These are phyloP conservation scores for Brassica rapa DNA, from an alignment of 345 rosid species.

Conservation along the genomic window DNA sequence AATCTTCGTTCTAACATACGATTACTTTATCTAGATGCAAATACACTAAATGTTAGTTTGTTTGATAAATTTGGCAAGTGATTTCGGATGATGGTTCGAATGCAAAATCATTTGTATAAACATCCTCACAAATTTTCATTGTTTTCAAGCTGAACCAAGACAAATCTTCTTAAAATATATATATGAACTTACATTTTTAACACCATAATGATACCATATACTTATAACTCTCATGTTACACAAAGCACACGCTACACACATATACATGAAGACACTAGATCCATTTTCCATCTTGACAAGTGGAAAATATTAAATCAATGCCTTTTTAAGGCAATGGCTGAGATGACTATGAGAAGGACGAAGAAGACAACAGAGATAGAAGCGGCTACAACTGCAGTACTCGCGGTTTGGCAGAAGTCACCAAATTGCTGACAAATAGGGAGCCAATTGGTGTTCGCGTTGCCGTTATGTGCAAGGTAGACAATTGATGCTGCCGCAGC, in stretches of 20 bases:
- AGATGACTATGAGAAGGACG: slow-evolving; percentile 52
- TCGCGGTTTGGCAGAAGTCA: slow-evolving; percentile 66
- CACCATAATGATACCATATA: slow-evolving; percentile 23
- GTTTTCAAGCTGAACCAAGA: not conserved
- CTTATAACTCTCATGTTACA: slow-evolving; percentile 10
- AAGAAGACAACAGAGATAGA: slow-evolving; percentile 51
- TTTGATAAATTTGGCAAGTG: not conserved
- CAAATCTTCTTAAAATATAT: not conserved
- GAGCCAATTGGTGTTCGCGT: slow-evolving; percentile 72
- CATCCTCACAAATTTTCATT: not conserved
- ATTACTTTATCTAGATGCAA: not conserved
- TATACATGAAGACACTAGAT: not conserved
- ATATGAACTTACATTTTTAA: slow-evolving; percentile 23
- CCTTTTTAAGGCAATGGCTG: slow-evolving; percentile 63
- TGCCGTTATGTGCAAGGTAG: slow-evolving; percentile 85
- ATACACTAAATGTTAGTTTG: not conserved
- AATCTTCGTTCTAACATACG: not conserved
- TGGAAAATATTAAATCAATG: slow-evolving; percentile 12
- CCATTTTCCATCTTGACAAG: not conserved
- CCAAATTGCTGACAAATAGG: slow-evolving; percentile 79
- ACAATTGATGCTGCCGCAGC: slow-evolving; percentile 64
- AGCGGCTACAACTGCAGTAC: slow-evolving; percentile 77
- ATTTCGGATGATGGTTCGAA: not conserved
- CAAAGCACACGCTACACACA: slow-evolving; percentile 28
- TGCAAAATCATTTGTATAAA: not conserved